Percentiles rank a stretch among this genome's conserved stretches.
Conservation (phyloP, 805 yeast species). For the Kodamaea kakaduensis region DNA sequence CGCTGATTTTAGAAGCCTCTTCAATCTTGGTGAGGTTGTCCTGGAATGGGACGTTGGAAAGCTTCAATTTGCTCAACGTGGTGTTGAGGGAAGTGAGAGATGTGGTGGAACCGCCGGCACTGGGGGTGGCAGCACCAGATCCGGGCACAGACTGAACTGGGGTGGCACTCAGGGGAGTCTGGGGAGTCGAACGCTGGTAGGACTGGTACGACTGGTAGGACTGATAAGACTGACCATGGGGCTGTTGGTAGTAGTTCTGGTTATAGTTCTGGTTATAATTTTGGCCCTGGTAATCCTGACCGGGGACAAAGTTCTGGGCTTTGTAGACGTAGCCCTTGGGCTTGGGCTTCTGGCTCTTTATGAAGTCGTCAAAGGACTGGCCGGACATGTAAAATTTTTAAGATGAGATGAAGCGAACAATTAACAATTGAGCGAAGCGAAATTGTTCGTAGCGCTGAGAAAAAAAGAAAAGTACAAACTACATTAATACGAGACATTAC, state of each 20-base stretch:
- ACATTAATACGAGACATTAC: too few species aligned
- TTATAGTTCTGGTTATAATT: constrained; percentile 13
- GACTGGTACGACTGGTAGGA: constrained; percentile 7
- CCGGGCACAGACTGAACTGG: constrained; percentile 30
- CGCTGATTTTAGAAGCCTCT: constrained; percentile 48
- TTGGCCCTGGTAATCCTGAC: constrained; percentile 10
- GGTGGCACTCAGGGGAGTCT: constrained; percentile 10
- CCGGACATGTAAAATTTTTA: constrained; percentile 20
- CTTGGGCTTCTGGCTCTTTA: constrained; percentile 41
- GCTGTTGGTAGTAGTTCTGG: constrained; percentile 1
- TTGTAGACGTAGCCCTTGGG: constrained; percentile 25
- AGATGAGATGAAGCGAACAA: too few species aligned
- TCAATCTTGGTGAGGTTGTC: constrained; percentile 52
- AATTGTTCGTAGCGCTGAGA: too few species aligned
- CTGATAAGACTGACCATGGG: constrained; percentile 6
- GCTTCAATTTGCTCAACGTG: constrained; percentile 56
- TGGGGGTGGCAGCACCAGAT: constrained; percentile 35
- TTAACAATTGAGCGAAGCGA: too few species aligned
- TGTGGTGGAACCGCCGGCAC: constrained; percentile 52
- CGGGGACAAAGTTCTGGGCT: constrained; percentile 4
- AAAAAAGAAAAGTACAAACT: too few species aligned
- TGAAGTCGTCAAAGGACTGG: constrained; percentile 48
- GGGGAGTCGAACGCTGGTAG: constrained; percentile 5
- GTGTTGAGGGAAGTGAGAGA: constrained; percentile 70
- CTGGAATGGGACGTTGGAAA: constrained; percentile 64